Evolutionary conservation across 306 rosid genomes (phyloP).

Genomic region (Cicer pinnatifidum): DNA sequence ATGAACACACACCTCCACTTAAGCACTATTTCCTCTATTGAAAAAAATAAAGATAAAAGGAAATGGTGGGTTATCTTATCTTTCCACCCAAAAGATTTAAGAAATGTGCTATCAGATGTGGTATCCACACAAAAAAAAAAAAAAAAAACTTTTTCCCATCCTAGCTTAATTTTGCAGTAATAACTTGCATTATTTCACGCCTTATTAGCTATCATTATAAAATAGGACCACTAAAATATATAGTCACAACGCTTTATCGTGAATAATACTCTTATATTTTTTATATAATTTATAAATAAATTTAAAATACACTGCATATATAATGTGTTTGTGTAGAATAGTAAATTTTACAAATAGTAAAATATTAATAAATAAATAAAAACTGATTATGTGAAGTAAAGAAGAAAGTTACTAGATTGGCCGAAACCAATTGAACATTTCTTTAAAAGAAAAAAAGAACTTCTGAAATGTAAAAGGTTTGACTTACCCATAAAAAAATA

Average conservation of each 20-base stretch:
- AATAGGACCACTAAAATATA: conserved; percentile 3
- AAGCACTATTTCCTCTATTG: no score
- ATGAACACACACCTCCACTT: conserved; percentile 32
- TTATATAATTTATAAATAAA: background rate
- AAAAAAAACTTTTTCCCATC: background rate
- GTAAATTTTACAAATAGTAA: background rate
- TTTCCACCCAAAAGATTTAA: conserved; percentile 38
- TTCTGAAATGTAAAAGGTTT: no score
- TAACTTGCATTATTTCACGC: conserved; percentile 4
- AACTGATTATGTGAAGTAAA: no score
- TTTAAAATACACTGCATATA: background rate
- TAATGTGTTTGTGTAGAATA: background rate
- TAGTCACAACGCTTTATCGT: background rate
- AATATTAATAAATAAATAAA: background rate
- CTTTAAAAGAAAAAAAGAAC: no score
- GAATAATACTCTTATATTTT: no score
- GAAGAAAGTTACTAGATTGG: no score
- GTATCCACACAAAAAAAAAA: conserved; percentile 10
- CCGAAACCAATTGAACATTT: no score
- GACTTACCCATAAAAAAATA: no score
- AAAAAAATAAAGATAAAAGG: background rate
- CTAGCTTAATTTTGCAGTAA: conserved; percentile 5
- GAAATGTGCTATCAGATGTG: conserved; percentile 21
- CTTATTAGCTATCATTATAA: background rate
- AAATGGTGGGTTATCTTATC: conserved; percentile 20